A percentile compares a stretch with the other conserved stretches of the same genome.
These are phyloP conservation scores for Acanthamoeba healyi DNA, from an alignment of 208 protist species.

Conservation along the genomic window DNA sequence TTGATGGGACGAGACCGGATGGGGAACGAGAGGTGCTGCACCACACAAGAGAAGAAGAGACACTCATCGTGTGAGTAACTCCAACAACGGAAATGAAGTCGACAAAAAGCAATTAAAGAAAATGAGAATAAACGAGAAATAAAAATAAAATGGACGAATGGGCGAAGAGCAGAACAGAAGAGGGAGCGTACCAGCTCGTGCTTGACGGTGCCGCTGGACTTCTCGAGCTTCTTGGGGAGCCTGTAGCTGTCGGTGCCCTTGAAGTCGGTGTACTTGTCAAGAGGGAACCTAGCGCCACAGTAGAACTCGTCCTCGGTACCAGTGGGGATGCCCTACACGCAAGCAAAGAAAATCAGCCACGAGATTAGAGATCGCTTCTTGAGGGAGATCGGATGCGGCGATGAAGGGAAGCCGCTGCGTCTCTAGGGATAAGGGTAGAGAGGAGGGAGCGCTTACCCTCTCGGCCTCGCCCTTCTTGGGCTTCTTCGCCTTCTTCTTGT, in stretches of 20 bases:
- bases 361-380: too few species aligned
- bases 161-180: too few species aligned
- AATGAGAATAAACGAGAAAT: too few species aligned
- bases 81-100: not conserved
- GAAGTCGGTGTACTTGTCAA: conserved; percentile 59
- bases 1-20: conserved; percentile 53
- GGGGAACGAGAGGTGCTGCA: conserved; percentile 24
- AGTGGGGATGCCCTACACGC: conserved; percentile 19
- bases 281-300: conserved; percentile 39
- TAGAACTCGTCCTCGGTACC: conserved; percentile 60
- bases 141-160: not conserved
- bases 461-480: conserved; percentile 43
- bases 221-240: conserved; percentile 65
- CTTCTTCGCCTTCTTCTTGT: conserved; percentile 45
- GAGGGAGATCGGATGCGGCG: too few species aligned
- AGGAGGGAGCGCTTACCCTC: not conserved
- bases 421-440: not conserved
- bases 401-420: too few species aligned
- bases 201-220: not conserved
- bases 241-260: conserved; percentile 18
- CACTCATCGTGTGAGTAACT: not conserved
- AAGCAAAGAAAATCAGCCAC: too few species aligned
- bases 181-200: conserved; percentile 38
- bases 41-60: not conserved
- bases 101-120: not conserved